Evolutionary conservation across 2,329 filamentous ascomycete genomes (phyloP).

Genomic region (Geoglossum cookeanum): DNA sequence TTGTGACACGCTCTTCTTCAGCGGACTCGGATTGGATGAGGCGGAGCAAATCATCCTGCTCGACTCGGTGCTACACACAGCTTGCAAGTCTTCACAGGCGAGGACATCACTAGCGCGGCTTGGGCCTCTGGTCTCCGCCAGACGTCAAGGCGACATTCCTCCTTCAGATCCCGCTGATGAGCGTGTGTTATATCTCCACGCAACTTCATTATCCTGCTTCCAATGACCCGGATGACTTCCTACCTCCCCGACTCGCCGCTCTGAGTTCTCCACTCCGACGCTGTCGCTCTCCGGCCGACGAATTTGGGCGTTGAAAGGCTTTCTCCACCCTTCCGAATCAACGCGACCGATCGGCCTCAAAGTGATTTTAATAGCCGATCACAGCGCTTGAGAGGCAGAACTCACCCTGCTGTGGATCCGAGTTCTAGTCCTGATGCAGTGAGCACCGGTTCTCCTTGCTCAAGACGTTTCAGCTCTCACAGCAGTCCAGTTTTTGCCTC

Average conservation of each 20-base stretch:
- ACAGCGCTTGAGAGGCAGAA: neutral
- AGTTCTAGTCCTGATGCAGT: neutral
- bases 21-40: neutral
- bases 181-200: neutral
- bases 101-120: conserved; percentile 2
- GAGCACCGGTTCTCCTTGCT: neutral
- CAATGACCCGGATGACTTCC: neutral
- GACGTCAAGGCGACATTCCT: neutral
- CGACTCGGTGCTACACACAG: neutral
- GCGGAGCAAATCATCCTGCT: neutral
- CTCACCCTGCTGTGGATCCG: neutral
- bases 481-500: neutral
- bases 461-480: neutral
- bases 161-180: neutral
- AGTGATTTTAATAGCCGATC: neutral
- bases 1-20: neutral
- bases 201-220: neutral
- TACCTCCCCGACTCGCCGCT: neutral
- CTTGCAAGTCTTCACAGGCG: neutral
- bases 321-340: conserved; percentile 1
- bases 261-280: neutral
- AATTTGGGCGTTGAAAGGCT: neutral
- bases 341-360: conserved; percentile 1
- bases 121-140: neutral
- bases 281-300: neutral